Conservation (phyloP, 2,329 filamentous ascomycete species). For the Emmonsiellopsis sp. region DNA sequence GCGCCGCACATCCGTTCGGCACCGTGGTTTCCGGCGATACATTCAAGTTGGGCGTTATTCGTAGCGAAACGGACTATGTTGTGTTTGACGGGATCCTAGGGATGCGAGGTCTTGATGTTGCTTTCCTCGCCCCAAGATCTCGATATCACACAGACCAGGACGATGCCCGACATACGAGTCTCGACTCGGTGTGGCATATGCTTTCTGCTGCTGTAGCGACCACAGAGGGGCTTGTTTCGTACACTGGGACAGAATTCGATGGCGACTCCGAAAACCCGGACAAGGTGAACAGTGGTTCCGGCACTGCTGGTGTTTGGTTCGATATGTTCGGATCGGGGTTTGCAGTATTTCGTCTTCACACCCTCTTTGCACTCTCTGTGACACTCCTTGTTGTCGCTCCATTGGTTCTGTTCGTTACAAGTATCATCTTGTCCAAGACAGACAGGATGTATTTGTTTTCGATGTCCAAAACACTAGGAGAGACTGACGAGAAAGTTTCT, state of each 20-base stretch:
- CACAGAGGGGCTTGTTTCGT: constrained; percentile 59
- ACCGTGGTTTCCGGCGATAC: constrained; percentile 74
- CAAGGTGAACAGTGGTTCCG: constrained; percentile 57
- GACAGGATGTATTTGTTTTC: constrained; percentile 89
- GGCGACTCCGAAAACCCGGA: constrained; percentile 49
- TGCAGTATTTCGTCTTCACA: constrained; percentile 68
- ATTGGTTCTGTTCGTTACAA: constrained; percentile 59
- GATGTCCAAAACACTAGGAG: constrained; percentile 52
- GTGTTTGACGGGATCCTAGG: constrained; percentile 71
- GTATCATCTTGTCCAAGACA: constrained; percentile 56
- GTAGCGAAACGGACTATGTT: constrained; percentile 82
- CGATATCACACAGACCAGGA: constrained; percentile 90
- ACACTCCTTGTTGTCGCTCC: constrained; percentile 74
- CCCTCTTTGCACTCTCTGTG: constrained; percentile 80
- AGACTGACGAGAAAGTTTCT: constrained; percentile 51
- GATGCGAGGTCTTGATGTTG: constrained; percentile 80
- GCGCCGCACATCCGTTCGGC: constrained; percentile 68
- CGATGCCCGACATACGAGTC: constrained; percentile 63
- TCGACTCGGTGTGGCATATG: constrained; percentile 82
- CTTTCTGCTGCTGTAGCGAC: constrained; percentile 73
- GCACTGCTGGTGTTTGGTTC: constrained; percentile 77
- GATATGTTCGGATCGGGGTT: constrained; percentile 77
- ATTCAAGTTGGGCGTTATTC: constrained; percentile 68
- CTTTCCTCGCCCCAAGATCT: constrained; percentile 78
- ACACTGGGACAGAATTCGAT: constrained; percentile 58